Conservation (phyloP, 169 alveolate species). For the Toxoplasma gondii region DNA sequence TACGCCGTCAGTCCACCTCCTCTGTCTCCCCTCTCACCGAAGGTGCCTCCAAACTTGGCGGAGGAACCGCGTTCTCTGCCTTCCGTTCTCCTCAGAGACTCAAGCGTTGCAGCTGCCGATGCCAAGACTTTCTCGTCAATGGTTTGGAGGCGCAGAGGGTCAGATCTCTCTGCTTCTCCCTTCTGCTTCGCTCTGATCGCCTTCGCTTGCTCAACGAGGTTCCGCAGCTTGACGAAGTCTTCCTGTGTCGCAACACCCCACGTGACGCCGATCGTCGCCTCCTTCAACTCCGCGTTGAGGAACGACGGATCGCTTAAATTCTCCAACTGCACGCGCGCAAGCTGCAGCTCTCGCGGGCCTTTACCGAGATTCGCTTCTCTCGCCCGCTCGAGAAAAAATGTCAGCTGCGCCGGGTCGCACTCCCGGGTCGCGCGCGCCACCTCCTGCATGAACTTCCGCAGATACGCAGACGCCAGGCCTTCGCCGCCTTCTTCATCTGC, state of each 20-base stretch:
- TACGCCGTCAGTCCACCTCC: neutral
- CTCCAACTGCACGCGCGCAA: slow-evolving; percentile 31
- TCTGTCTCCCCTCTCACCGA: neutral
- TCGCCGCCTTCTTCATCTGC: slow-evolving; percentile 21
- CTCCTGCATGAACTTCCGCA: slow-evolving; percentile 25
- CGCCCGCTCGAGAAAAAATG: slow-evolving; percentile 38
- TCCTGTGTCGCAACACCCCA: slow-evolving; percentile 37
- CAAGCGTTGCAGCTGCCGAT: slow-evolving; percentile 17
- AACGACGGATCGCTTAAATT: neutral
- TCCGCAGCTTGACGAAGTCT: neutral
- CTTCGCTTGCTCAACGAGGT: slow-evolving; percentile 15
- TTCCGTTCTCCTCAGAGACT: neutral
- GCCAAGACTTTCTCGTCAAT: neutral
- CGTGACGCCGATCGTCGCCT: slow-evolving; percentile 17
- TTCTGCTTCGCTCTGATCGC: neutral
- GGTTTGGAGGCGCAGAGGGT: too few relatives aligned
- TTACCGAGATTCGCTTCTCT: neutral
- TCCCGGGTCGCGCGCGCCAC: slow-evolving; percentile 35
- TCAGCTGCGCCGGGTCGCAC: slow-evolving; percentile 27
- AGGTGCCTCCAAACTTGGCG: neutral
- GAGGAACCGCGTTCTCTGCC: neutral
- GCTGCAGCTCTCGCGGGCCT: slow-evolving; percentile 30
- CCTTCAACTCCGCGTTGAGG: slow-evolving; percentile 27
- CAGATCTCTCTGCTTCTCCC: neutral
- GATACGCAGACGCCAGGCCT: neutral